Conservation (phyloP, 2,329 filamentous ascomycete genomes). For the Alternaria brassicicola region DNA sequence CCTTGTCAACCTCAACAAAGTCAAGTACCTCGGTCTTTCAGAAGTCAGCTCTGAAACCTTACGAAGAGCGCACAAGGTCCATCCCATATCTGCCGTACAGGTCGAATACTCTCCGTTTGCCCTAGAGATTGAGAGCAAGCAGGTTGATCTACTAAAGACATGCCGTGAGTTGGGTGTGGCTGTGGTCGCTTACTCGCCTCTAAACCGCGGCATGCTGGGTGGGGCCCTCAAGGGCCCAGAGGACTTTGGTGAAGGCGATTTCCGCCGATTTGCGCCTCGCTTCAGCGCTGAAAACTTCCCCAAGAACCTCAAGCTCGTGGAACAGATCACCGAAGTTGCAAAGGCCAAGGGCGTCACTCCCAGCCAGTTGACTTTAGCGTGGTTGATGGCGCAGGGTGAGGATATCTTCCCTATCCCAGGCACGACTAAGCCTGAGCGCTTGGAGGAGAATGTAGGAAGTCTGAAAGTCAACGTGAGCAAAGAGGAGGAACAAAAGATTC, state of each 20-base stretch:
- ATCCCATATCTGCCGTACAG: slow-evolving; percentile 57
- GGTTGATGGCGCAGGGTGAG: slow-evolving; percentile 53
- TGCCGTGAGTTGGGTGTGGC: slow-evolving; percentile 54
- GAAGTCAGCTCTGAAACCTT: slow-evolving; percentile 54
- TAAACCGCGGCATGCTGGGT: slow-evolving; percentile 44
- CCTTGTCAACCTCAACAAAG: slow-evolving; percentile 62
- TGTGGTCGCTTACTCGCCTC: slow-evolving; percentile 49
- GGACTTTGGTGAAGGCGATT: slow-evolving; percentile 52
- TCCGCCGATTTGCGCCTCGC: slow-evolving; percentile 43
- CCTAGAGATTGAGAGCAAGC: slow-evolving; percentile 54
- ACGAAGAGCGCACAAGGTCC: slow-evolving; percentile 56
- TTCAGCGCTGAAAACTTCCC: slow-evolving; percentile 52
- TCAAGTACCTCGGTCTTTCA: slow-evolving; percentile 55
- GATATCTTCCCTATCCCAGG: slow-evolving; percentile 64
- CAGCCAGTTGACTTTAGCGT: slow-evolving; percentile 61
- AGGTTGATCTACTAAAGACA: slow-evolving; percentile 46
- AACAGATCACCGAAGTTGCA: slow-evolving; percentile 39
- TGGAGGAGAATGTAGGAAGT: slow-evolving; percentile 42
- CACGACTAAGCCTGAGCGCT: slow-evolving; percentile 37
- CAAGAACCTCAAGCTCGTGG: slow-evolving; percentile 46
- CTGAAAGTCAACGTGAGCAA: slow-evolving; percentile 35
- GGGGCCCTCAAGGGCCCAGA: slow-evolving; percentile 46
- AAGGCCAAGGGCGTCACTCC: slow-evolving; percentile 60
- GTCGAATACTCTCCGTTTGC: slow-evolving; percentile 60
- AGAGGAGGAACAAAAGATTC: slow-evolving; percentile 39